Base-by-base conservation (phyloP, 78 protist species). In the Chrysochromulina parva region DNA sequence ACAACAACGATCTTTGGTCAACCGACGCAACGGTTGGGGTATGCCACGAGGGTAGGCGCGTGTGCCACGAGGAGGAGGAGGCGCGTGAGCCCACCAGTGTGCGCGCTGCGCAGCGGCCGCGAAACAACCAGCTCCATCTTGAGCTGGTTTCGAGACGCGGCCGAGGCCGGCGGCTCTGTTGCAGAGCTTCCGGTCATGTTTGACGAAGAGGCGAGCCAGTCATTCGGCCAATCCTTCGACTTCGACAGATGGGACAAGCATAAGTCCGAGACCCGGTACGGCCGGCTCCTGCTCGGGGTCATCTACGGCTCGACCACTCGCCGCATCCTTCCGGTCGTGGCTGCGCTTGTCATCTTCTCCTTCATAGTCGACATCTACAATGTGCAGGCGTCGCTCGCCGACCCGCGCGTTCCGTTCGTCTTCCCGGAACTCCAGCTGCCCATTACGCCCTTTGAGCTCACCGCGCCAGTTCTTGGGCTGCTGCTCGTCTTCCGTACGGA, bases 401-500 rank as follows among this genome's bases (percentile, higher is more conserved):
- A 38, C 38, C 38, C 38, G 38, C 38, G 38, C 38, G 38, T 38
- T 38, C 38, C 38, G 38, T 38, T 38, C 38, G 38, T 38, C 38
- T 38, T 26, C 26, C 78, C 78, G 10, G 78, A 69, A 50, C 50
- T 69, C 13, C 53, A 38, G 50, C 50, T 69, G 52, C 78, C 78
- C n/a, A 28, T 69, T 11, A 69, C 78, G 50, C 78, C 78, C 13
- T 69, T 69, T 50, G 78, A 69, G 78, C 78, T 69, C 14, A 69
- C 78, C 38, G 78, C 78, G 50, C 78, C 78, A 2, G 78, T 69
- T 16, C 50, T 58, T 14, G 62, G 62, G 24, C 48, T 69, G 26
- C 78, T 69, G 26, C 78, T 69, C 50, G 78, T 69, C 78, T 69
- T 69, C 78, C 78, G 78, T 10, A 69, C 78, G 1, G 16, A 69